phyloP scores from a whole-genome alignment of 2,329 filamentous ascomycete species.

The Byssothecium circinans region DNA sequence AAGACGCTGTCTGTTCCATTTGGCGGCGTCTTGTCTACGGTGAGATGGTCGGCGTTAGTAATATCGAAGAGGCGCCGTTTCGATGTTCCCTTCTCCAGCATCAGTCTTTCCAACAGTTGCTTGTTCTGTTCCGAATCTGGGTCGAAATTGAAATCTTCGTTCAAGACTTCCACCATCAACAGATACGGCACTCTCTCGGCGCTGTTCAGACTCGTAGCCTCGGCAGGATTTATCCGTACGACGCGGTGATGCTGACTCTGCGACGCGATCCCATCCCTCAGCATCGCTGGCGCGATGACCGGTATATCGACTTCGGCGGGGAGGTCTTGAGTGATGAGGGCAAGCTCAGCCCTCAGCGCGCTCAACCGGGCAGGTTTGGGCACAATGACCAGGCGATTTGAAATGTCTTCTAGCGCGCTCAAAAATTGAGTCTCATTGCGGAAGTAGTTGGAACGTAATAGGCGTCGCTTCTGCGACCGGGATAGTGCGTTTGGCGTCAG shows the following conservation, averaged over 20 bases:
- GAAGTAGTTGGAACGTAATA: slow-evolving; percentile 81
- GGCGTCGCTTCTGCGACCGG: slow-evolving; percentile 66
- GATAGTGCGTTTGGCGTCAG: slow-evolving; percentile 65
- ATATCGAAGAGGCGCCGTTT: slow-evolving; percentile 56
- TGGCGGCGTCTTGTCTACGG: slow-evolving; percentile 48
- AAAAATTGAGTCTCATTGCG: slow-evolving; percentile 79
- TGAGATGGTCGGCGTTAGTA: slow-evolving; percentile 62
- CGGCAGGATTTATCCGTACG: slow-evolving; percentile 78
- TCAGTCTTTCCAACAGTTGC: slow-evolving; percentile 62
- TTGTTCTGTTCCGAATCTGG: slow-evolving; percentile 74
- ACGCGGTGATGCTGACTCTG: slow-evolving; percentile 80
- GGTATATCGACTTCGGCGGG: slow-evolving; percentile 84
- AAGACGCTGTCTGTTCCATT: slow-evolving; percentile 71
- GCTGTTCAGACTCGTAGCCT: slow-evolving; percentile 83
- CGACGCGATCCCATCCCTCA: slow-evolving; percentile 72
- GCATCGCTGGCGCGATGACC: slow-evolving; percentile 73
- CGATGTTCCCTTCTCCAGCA: slow-evolving; percentile 65
- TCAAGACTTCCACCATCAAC: slow-evolving; percentile 79
- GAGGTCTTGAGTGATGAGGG: slow-evolving; percentile 76
- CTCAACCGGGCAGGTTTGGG: slow-evolving; percentile 81
- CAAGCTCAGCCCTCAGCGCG: slow-evolving; percentile 77
- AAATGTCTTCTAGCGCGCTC: slow-evolving; percentile 79
- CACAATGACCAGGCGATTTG: slow-evolving; percentile 78
- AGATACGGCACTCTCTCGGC: slow-evolving; percentile 84
- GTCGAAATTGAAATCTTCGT: slow-evolving; percentile 82